Conservation (phyloP, 2,329 filamentous ascomycete genomes). For the Cadophora gregata region DNA sequence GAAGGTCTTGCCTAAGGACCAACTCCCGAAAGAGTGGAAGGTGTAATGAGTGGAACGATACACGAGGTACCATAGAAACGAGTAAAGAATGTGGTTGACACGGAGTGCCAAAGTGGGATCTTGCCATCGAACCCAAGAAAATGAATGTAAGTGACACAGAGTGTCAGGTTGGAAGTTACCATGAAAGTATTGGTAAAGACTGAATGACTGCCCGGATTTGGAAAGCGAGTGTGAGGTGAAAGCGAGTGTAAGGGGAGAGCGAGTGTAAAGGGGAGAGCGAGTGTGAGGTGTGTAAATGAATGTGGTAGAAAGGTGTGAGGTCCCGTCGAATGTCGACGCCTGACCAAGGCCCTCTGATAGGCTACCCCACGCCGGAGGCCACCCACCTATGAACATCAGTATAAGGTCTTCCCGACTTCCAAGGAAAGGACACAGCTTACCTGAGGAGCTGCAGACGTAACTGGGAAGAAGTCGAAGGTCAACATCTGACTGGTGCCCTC, state of each 20-base stretch:
- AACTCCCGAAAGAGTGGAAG: conserved; percentile 15
- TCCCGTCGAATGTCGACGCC: neutral
- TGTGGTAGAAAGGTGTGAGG: neutral
- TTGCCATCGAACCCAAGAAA: conserved; percentile 6
- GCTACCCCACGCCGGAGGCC: neutral
- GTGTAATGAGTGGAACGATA: neutral
- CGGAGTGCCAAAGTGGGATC: conserved; percentile 3
- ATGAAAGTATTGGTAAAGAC: neutral
- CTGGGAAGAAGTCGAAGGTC: neutral
- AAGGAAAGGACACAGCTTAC: too few species aligned
- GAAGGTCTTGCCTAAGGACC: conserved; percentile 8
- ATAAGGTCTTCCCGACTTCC: too few species aligned
- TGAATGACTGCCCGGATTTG: neutral
- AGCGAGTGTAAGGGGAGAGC: neutral
- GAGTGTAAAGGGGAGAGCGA: neutral
- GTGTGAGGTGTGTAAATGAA: neutral
- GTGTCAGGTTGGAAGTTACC: neutral
- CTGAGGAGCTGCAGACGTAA: neutral
- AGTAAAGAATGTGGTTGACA: neutral
- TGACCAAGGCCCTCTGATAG: neutral
- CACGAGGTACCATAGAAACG: neutral
- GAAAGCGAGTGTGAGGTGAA: conserved; percentile 1
- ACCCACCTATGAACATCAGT: neutral
- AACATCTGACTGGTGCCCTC: neutral
- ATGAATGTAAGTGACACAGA: neutral